Conservation (phyloP, 768 basidiomycete genomes). For the Tylopilus sp. region DNA sequence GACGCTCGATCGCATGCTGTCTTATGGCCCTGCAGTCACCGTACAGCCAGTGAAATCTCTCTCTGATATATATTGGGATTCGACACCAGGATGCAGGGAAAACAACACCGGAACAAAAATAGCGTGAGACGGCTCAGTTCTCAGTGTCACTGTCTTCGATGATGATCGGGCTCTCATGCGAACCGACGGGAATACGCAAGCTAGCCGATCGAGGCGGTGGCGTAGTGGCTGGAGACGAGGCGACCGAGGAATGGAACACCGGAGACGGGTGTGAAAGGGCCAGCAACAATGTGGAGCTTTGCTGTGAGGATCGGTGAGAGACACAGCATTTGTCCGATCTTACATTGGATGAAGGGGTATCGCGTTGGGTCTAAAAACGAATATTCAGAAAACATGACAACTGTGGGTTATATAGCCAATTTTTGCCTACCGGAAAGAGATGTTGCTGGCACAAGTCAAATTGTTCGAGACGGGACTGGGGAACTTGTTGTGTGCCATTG, state of each 20-base stretch:
- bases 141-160: slow-evolving; percentile 21
- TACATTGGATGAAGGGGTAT: slow-evolving; percentile 2
- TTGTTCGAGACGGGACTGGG: neutral
- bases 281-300: neutral
- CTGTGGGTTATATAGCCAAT: neutral
- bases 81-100: neutral
- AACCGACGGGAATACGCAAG: slow-evolving; percentile 9
- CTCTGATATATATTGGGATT: neutral
- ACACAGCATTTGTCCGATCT: neutral
- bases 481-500: neutral
- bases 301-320: slow-evolving; percentile 2
- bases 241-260: neutral
- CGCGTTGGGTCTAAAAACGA: slow-evolving; percentile 8
- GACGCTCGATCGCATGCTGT: neutral
- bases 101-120: neutral
- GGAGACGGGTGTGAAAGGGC: neutral
- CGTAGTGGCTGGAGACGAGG: neutral
- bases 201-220: slow-evolving; percentile 1
- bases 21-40: neutral
- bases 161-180: slow-evolving; percentile 22
- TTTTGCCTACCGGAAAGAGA: slow-evolving; percentile 12
- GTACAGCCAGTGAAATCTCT: neutral
- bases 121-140: slow-evolving; percentile 1
- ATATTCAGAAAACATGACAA: neutral
- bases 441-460: neutral